These are phyloP conservation scores for Cyclotella atomus DNA, from an alignment of 108 stramenopile species.

Conservation along the genomic window DNA sequence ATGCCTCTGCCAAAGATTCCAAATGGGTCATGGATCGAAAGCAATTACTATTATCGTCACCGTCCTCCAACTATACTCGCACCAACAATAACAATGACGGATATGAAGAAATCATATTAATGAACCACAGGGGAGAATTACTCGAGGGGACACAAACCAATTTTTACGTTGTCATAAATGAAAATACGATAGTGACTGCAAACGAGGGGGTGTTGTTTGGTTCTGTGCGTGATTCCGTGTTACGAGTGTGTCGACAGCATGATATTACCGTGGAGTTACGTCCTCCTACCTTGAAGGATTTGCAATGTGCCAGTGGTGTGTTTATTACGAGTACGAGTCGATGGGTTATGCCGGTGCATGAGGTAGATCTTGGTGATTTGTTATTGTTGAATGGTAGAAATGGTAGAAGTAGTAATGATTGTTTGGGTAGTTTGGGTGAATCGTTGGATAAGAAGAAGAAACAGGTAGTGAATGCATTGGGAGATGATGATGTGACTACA, in stretches of 20 bases:
- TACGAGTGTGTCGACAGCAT: constrained; percentile 24
- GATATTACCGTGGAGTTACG: constrained; percentile 33
- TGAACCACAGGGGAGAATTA: constrained; percentile 38
- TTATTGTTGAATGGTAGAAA: not conserved
- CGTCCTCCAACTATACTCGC: too few relatives aligned
- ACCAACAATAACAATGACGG: too few relatives aligned
- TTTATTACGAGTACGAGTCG: constrained; percentile 48
- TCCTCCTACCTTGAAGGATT: constrained; percentile 41
- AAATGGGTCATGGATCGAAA: constrained; percentile 45
- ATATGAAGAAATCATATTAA: constrained; percentile 43
- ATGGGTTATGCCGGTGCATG: constrained; percentile 43
- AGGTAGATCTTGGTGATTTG: constrained; percentile 45
- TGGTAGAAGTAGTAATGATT: too few relatives aligned
- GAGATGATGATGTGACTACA: not conserved
- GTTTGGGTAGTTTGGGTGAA: too few relatives aligned
- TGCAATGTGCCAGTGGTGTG: constrained; percentile 35
- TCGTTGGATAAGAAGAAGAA: not conserved
- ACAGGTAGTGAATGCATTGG: not conserved
- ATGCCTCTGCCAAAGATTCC: constrained; percentile 41
- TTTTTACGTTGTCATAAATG: constrained; percentile 31
- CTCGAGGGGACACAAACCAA: constrained; percentile 51
- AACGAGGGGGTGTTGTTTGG: constrained; percentile 44
- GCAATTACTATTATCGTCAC: constrained; percentile 9
- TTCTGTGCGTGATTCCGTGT: constrained; percentile 42
- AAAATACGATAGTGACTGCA: constrained; percentile 28